These are phyloP conservation scores for Kluyveromyces starmeri DNA, from an alignment of 805 yeast genomes.

Conservation along the genomic window DNA sequence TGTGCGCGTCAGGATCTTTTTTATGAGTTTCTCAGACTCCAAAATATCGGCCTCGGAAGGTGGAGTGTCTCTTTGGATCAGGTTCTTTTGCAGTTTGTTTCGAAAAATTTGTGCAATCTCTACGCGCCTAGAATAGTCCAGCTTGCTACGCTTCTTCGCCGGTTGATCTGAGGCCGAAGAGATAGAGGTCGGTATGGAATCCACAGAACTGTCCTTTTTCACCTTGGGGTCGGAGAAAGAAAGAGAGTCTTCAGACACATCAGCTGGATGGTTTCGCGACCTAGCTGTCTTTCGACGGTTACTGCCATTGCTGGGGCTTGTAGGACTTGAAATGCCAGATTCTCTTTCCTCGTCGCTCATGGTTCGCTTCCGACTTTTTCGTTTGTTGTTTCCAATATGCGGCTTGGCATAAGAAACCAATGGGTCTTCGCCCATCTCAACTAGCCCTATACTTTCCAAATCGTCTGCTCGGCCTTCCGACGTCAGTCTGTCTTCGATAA, in stretches of 20 bases:
- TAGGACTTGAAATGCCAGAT: neutral
- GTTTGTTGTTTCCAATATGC: neutral
- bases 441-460: constrained; percentile 12
- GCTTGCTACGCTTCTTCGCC: constrained; percentile 10
- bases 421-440: constrained; percentile 25
- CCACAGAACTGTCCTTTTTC: neutral
- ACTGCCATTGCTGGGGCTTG: neutral
- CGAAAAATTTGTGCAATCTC: constrained; percentile 25
- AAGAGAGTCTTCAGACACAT: neutral
- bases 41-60: constrained; percentile 19
- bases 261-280: neutral
- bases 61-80: constrained; percentile 24
- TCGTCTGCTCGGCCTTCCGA: constrained; percentile 19
- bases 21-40: constrained; percentile 23
- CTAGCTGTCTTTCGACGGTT: neutral
- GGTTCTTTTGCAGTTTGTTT: constrained; percentile 24
- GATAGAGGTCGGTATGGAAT: neutral
- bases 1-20: constrained; percentile 19
- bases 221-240: constrained; percentile 1
- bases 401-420: constrained; percentile 4
- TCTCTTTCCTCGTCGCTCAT: constrained; percentile 4
- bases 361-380: constrained; percentile 9
- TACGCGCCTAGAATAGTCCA: constrained; percentile 20
- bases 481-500: constrained; percentile 17
- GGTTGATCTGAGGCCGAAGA: constrained; percentile 1